Conservation (phyloP, 352 stramenopile genomes). For the Globisporangium irregulare region DNA sequence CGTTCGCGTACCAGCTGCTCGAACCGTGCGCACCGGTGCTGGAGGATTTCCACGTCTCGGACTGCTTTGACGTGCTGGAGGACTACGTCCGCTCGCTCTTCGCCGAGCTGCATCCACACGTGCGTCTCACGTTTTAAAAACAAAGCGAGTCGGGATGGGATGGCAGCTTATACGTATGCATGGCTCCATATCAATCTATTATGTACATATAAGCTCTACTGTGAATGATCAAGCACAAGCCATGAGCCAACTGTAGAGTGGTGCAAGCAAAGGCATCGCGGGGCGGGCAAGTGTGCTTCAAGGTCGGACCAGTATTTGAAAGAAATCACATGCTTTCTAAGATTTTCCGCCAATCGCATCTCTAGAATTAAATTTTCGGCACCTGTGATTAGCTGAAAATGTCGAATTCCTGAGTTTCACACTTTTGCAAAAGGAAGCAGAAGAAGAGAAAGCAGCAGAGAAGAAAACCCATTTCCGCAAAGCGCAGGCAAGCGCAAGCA, state of each 20-base stretch:
- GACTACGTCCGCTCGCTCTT: slow-evolving; percentile 70
- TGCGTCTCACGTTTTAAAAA: slow-evolving; percentile 35
- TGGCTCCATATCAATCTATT: background rate
- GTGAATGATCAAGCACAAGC: no score
- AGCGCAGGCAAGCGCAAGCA: background rate
- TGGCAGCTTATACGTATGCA: no score
- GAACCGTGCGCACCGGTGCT: slow-evolving; percentile 45
- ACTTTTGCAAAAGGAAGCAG: background rate
- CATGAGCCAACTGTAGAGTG: no score
- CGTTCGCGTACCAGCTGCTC: slow-evolving; percentile 66
- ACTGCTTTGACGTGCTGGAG: slow-evolving; percentile 78
- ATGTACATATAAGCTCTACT: background rate
- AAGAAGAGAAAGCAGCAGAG: background rate
- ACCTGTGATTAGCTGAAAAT: background rate
- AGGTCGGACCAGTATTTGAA: no score
- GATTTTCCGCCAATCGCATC: background rate
- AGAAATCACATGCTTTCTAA: no score
- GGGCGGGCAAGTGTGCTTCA: no score
- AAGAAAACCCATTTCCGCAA: background rate
- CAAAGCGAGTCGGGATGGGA: background rate
- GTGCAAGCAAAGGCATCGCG: no score
- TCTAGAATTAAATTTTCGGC: no score
- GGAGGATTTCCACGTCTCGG: slow-evolving; percentile 47
- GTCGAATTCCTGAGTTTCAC: background rate
- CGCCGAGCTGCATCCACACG: slow-evolving; percentile 44